Conservation (phyloP, 2,329 filamentous ascomycete genomes). For the Pestalotiopsis sp. region DNA sequence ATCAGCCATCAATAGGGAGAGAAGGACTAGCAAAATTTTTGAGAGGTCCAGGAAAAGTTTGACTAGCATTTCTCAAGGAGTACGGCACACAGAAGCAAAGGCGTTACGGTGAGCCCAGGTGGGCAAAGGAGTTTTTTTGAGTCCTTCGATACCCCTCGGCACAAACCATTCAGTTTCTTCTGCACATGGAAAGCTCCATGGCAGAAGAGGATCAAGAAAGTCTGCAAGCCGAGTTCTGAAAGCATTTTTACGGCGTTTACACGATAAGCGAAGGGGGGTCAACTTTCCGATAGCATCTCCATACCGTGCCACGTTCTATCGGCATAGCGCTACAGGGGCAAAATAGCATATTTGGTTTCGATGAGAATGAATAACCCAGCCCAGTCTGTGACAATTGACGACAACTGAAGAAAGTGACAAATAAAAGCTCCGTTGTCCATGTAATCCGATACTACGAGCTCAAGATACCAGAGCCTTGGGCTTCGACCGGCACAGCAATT, state of each 20-base stretch:
- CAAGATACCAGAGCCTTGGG: background rate
- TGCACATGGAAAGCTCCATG: background rate
- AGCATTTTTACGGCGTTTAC: slow-evolving; percentile 4
- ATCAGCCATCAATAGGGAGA: background rate
- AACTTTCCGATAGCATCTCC: background rate
- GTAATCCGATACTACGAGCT: too few relatives aligned
- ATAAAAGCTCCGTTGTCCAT: too few relatives aligned
- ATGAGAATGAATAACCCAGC: too few relatives aligned
- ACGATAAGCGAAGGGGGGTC: too few relatives aligned
- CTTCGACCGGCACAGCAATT: background rate
- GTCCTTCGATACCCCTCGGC: too few relatives aligned
- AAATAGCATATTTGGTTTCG: too few relatives aligned
- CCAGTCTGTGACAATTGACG: too few relatives aligned
- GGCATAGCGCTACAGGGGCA: too few relatives aligned
- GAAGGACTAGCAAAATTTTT: background rate
- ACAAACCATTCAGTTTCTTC: too few relatives aligned
- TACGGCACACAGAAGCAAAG: background rate
- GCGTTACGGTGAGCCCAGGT: background rate
- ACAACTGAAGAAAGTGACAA: too few relatives aligned
- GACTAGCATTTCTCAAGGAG: background rate
- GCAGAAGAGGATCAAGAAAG: background rate
- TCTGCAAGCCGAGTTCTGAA: background rate
- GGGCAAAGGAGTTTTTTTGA: background rate
- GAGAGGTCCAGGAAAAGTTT: background rate
- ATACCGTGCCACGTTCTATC: too few relatives aligned